These are phyloP conservation scores for Acanthamoeba castellanii DNA, from an alignment of 208 protist genomes.

Conservation along the genomic window DNA sequence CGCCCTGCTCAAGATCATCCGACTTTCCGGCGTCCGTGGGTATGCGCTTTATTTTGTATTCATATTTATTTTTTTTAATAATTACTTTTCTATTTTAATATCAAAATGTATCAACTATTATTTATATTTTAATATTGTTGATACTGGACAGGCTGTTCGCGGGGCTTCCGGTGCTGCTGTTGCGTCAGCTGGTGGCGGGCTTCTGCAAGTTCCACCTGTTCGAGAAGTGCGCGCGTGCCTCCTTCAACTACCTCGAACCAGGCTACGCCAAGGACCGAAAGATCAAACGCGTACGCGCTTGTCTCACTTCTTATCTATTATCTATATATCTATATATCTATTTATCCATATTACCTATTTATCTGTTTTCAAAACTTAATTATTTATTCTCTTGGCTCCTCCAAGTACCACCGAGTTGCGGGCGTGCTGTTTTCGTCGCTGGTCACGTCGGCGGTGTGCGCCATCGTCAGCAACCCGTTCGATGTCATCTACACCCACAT, in stretches of 20 bases:
- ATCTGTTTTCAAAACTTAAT: neutral
- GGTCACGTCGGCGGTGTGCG: neutral
- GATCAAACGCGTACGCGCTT: neutral
- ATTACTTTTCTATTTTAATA: no score
- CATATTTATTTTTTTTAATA: neutral
- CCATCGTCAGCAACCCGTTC: neutral
- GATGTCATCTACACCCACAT: neutral
- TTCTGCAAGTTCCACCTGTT: slow-evolving; percentile 8
- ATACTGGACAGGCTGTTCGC: neutral
- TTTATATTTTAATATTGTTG: neutral
- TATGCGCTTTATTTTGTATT: neutral
- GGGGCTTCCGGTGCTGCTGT: neutral
- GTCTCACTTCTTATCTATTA: neutral
- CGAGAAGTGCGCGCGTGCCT: neutral
- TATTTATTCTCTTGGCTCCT: neutral
- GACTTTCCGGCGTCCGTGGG: neutral
- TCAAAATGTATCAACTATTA: no score
- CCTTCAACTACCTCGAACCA: neutral
- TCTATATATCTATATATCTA: neutral
- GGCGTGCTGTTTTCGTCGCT: neutral
- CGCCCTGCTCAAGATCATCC: neutral
- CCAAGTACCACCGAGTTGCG: neutral
- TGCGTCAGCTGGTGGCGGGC: neutral
- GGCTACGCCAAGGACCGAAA: neutral
- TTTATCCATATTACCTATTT: neutral